Conservation (phyloP, 805 yeast genomes). For the Ogataea paraovalis region DNA sequence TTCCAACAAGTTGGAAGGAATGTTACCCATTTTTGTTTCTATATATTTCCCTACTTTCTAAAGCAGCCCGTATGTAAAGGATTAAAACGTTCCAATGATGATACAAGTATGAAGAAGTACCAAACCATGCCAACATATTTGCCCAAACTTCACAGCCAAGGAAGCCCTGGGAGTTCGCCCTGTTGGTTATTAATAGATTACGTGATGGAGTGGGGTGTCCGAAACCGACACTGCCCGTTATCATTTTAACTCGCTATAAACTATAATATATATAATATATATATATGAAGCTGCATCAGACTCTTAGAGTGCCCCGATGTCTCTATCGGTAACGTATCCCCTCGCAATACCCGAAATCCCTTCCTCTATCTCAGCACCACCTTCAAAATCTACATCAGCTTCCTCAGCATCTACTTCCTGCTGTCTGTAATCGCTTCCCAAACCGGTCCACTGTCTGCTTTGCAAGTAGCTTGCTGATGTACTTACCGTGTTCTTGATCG, state of each 20-base stretch:
- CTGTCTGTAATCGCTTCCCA: slow-evolving; percentile 72
- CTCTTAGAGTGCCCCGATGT: slow-evolving; percentile 2
- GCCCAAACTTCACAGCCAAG: too few relatives aligned
- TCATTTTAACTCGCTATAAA: too few relatives aligned
- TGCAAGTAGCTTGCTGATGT: slow-evolving; percentile 82
- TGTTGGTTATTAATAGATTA: too few relatives aligned
- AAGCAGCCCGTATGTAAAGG: too few relatives aligned
- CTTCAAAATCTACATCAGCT: slow-evolving; percentile 38
- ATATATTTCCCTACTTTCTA: too few relatives aligned
- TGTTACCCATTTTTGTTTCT: slow-evolving; percentile 29
- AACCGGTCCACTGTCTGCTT: slow-evolving; percentile 75
- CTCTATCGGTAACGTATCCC: slow-evolving; percentile 56
- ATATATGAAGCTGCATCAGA: too few relatives aligned
- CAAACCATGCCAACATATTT: too few relatives aligned
- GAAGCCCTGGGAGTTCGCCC: too few relatives aligned
- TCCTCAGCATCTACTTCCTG: slow-evolving; percentile 27
- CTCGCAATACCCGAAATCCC: slow-evolving; percentile 90
- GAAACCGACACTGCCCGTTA: too few relatives aligned
- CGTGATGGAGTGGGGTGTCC: too few relatives aligned
- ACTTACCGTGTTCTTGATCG: slow-evolving; percentile 75
- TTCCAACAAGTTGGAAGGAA: slow-evolving; percentile 47
- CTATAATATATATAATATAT: not conserved
- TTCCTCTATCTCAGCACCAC: slow-evolving; percentile 78
- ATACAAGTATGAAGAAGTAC: too few relatives aligned
- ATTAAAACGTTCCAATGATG: too few relatives aligned